A percentile compares a stretch with the other conserved stretches of the same genome.
Conservation (phyloP, 2,329 filamentous ascomycete species). For the Epichloe uncinata region DNA sequence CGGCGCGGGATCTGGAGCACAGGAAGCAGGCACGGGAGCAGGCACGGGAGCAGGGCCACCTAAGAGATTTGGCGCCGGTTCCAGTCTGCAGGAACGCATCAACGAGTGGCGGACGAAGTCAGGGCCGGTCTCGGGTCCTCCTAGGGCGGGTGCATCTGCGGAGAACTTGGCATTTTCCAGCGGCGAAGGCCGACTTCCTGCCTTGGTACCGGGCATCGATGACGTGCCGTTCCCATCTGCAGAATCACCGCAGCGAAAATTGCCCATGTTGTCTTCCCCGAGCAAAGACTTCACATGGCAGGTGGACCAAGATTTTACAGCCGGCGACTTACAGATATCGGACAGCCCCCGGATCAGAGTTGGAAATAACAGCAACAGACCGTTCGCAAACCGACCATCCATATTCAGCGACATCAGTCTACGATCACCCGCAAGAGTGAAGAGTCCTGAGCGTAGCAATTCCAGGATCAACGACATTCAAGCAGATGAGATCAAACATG, state of each 20-base stretch:
- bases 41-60: background rate
- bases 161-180: conserved; percentile 12
- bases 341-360: conserved; percentile 39
- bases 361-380: conserved; percentile 15
- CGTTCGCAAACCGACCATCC: conserved; percentile 21
- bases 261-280: conserved; percentile 22
- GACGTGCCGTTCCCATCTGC: conserved; percentile 22
- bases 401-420: conserved; percentile 18
- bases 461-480: conserved; percentile 32
- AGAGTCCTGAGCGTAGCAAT: conserved; percentile 22
- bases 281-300: conserved; percentile 43
- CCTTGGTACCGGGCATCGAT: conserved; percentile 26
- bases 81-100: conserved; percentile 5
- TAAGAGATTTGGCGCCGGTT: background rate
- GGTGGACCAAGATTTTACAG: conserved; percentile 44
- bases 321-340: conserved; percentile 40
- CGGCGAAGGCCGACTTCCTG: conserved; percentile 21
- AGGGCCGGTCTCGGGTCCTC: background rate
- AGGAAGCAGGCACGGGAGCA: background rate
- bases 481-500: conserved; percentile 25
- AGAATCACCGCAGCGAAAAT: conserved; percentile 11
- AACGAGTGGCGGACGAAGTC: conserved; percentile 5
- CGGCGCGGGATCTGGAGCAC: background rate
- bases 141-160: background rate
- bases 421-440: conserved; percentile 15